phyloP scores from a whole-genome alignment of 352 stramenopile species.

The Vaucheria bursata region DNA sequence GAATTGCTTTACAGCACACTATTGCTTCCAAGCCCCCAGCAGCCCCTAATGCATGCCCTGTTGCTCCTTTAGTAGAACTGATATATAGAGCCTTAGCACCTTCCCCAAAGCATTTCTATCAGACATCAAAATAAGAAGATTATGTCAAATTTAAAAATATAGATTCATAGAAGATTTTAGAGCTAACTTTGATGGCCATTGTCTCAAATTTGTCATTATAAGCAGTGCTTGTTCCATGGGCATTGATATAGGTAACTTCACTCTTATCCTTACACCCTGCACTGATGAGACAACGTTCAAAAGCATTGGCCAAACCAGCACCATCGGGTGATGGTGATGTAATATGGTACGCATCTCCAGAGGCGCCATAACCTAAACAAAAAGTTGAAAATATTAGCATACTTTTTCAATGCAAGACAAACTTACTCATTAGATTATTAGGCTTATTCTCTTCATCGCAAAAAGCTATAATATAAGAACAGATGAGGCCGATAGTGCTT shows the following conservation, averaged over 20 bases:
- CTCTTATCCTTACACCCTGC: conserved; percentile 38
- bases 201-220: conserved; percentile 78
- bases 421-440: too few relatives aligned
- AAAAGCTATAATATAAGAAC: too few relatives aligned
- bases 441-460: too few relatives aligned
- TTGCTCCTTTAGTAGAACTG: conserved; percentile 72
- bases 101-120: conserved; percentile 52
- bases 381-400: too few relatives aligned
- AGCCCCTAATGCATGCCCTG: conserved; percentile 85
- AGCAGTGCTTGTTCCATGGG: conserved; percentile 93
- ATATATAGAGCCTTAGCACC: conserved; percentile 60
- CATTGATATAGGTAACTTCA: conserved; percentile 95
- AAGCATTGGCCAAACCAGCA: conserved; percentile 59
- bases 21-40: conserved; percentile 61
- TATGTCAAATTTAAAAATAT: neutral
- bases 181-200: conserved; percentile 9
- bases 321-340: conserved; percentile 65
- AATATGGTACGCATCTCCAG: conserved; percentile 90
- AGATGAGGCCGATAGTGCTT: too few relatives aligned
- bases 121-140: too few relatives aligned
- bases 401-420: too few relatives aligned
- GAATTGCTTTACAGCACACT: conserved; percentile 48
- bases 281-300: conserved; percentile 51
- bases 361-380: conserved; percentile 77
- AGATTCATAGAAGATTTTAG: neutral